Base-by-base conservation (phyloP, 2,329 filamentous ascomycete species). In the Falciphora oryzae region DNA sequence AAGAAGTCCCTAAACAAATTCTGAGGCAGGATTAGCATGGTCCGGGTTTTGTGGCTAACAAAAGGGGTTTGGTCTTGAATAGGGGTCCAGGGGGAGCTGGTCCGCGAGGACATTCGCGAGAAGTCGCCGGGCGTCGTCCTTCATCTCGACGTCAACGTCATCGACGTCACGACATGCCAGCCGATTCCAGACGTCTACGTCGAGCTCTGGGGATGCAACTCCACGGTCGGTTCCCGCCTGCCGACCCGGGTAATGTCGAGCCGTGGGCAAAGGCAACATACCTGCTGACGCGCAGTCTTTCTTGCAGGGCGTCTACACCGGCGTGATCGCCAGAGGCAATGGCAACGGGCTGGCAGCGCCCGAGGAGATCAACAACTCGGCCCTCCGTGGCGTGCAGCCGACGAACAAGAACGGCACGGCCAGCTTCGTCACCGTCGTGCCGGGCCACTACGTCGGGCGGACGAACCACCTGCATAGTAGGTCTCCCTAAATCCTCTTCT, bases 81-180 rank as follows among this genome's bases (percentile, higher is more conserved):
- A 63, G 62, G 62, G 62, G 80, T 85, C 61, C 70, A 75, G 27
- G 83, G 83, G 35, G 82, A 85, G 70, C 76, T 79, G 62, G 71
- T 85, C 65, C 79, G 83, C 31, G 67, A 75, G 35, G 74, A 85
- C 67, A 72, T 85, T 53, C 76, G 74, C 22, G 81, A 84, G 59
- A 73, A 74, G 18, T 76, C 85, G 70, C 66, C 69, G 11, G 83
- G 83, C 61, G 75, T 86, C 29, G 76, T 78, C 28, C 71, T 85
- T 53, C 77, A 77, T 4, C 71, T 85, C 14, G 81, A 84, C 68
- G 77, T 83, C 66, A 83, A 85, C 71, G 75, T 85, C 64, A 77
- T 85, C 63, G 83, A 86, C 66, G 76, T 83, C 50, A 75, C 78
- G 59, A 85, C 82, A 4, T 86, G 83, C 73, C 73, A 83, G 69